A percentile compares a stretch with the other conserved stretches of the same genome.
Conservation (phyloP, 768 basidiomycete species). For the Suillus subalutaceus region DNA sequence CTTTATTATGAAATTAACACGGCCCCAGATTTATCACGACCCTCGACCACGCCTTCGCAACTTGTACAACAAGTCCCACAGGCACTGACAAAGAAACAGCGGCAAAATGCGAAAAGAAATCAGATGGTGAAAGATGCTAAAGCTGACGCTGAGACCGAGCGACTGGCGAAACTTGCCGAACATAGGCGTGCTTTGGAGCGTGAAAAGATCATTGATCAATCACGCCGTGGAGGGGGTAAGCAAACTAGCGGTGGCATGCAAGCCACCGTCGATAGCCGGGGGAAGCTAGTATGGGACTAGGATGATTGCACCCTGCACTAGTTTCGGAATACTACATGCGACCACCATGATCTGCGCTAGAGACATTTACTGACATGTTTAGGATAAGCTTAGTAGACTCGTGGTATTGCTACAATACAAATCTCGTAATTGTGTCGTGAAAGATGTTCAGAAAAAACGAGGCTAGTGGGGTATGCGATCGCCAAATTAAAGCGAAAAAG, state of each 20-base stretch:
- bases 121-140: conserved; percentile 63
- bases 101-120: conserved; percentile 63
- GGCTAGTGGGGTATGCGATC: conserved; percentile 12
- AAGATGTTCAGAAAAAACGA: conserved; percentile 9
- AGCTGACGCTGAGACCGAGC: conserved; percentile 53
- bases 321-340: background rate
- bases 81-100: conserved; percentile 65
- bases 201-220: conserved; percentile 50
- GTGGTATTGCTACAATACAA: conserved; percentile 17
- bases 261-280: conserved; percentile 57
- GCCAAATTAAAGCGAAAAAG: conserved; percentile 16
- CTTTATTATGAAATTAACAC: conserved; percentile 8
- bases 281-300: conserved; percentile 64
- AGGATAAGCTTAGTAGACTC: conserved; percentile 9
- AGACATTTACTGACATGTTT: conserved; percentile 5
- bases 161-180: conserved; percentile 51
- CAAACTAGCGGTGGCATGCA: conserved; percentile 59
- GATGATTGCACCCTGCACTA: background rate
- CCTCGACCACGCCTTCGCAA: conserved; percentile 16
- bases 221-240: conserved; percentile 29
- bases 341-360: background rate
- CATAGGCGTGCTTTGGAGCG: conserved; percentile 66
- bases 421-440: conserved; percentile 10
- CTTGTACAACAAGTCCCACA: conserved; percentile 41
- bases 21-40: conserved; percentile 20